phyloP scores from a whole-genome alignment of 257 asterid species.

The Prunella vulgaris region DNA sequence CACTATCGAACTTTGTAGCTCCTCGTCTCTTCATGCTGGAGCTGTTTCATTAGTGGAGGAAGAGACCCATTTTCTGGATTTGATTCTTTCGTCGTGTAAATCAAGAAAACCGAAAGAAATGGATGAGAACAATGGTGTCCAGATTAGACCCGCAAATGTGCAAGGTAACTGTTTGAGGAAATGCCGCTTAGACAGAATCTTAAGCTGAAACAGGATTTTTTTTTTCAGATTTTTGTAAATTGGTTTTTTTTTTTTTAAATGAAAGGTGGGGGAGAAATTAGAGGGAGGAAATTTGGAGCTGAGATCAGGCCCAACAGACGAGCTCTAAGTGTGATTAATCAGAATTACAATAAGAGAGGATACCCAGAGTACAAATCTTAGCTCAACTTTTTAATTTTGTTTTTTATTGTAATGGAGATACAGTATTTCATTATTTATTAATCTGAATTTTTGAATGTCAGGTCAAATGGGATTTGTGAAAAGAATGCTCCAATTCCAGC shows the following conservation, averaged over 20 bases:
- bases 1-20: conserved; percentile 9
- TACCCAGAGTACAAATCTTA: conserved; percentile 56
- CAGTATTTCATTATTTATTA: not conserved
- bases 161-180: conserved; percentile 40
- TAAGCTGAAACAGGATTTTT: not conserved
- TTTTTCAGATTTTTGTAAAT: not conserved
- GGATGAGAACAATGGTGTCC: conserved; percentile 53
- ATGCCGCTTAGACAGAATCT: not conserved
- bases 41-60: conserved; percentile 16
- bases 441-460: conserved; percentile 28
- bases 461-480: conserved; percentile 47
- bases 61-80: not conserved
- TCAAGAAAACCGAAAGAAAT: conserved; percentile 26
- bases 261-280: conserved; percentile 41
- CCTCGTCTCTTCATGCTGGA: conserved; percentile 11
- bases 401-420: not conserved
- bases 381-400: conserved; percentile 5
- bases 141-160: conserved; percentile 35
- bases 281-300: conserved; percentile 56
- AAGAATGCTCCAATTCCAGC: conserved; percentile 42
- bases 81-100: conserved; percentile 19
- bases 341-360: conserved; percentile 61
- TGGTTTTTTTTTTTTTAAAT: conserved; percentile 18
- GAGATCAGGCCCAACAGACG: conserved; percentile 61
- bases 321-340: conserved; percentile 57